Evolutionary conservation across 352 stramenopile genomes (phyloP), one percentile per base, ranked within the genome.

Genomic region (Pythium phragmitis): DNA sequence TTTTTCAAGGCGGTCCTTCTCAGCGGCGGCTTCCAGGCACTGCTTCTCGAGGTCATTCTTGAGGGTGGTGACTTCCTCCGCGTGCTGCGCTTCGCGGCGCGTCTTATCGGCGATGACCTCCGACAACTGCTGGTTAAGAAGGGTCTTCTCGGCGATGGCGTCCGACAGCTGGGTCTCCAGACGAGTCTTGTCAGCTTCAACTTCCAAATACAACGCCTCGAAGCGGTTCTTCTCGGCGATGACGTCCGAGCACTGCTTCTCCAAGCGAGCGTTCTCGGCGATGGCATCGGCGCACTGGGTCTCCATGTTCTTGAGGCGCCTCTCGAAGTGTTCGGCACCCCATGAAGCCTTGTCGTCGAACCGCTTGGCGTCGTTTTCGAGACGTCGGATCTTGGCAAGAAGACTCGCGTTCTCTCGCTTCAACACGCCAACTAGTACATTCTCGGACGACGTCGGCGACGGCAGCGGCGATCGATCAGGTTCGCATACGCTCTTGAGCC

Each of bases 341-440:
- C 51, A 58, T 19, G 37, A 11, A 8, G 34, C 23, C 51, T 58
- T 58, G 19, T 58, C 51, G 30, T 58, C 51, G 4, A 21, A 14
- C 4, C 37, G 51, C 36, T 58, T 58, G 36, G 51, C 51, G 5
- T 58, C 51, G n/a, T 34, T 39, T 39, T 58, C 51, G 36, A 58
- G 51, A 16, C 51, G 51, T 37, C 51, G 34, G 36, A 58, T 48
- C 51, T 58, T 58, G 34, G 51, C 36, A 12, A 58, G 30, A 2
- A 58, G 23, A 14, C 51, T 58, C 51, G 51, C 51, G 21, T 58
- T 58, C 12, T 58, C 51, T 6, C 51, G 51, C 19, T 28, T 23
- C 12, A 58, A 21, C 51, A 58, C 51, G 51, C 51, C 51, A 14
- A 43, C 37, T 0, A 58, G 37, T 4, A 58, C 51, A 30, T 37